These are phyloP conservation scores for Tephrocybe sp. DNA, from an alignment of 768 basidiomycete genomes.

Conservation along the genomic window DNA sequence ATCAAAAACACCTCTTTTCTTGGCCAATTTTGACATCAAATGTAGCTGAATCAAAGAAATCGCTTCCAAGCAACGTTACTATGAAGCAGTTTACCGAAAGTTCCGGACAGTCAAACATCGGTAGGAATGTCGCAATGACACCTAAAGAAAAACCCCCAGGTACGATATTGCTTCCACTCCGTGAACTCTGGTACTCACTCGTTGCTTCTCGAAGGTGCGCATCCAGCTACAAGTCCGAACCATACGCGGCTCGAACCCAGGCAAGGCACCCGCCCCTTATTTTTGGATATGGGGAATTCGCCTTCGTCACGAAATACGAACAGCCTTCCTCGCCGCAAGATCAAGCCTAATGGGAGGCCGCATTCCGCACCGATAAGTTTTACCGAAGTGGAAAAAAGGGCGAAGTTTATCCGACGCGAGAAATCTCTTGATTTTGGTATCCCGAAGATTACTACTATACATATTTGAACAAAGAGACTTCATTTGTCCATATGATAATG, in stretches of 20 bases:
- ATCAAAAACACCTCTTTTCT: neutral
- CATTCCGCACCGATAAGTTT: conserved; percentile 3
- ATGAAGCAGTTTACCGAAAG: neutral
- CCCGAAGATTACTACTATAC: neutral
- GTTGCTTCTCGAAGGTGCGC: neutral
- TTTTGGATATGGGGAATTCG: conserved; percentile 2
- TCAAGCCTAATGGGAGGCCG: conserved; percentile 6
- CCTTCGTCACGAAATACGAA: too few relatives aligned
- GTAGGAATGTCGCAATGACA: neutral
- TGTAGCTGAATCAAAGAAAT: neutral
- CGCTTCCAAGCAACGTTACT: too few relatives aligned
- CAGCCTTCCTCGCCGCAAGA: conserved; percentile 3
- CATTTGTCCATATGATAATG: neutral
- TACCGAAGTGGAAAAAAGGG: neutral
- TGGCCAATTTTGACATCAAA: neutral
- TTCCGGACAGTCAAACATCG: neutral
- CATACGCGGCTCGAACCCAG: neutral
- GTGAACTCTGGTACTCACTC: neutral
- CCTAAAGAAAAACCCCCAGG: neutral
- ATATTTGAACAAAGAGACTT: neutral
- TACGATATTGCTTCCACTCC: neutral
- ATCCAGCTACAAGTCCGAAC: neutral
- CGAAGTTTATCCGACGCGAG: conserved; percentile 4
- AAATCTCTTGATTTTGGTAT: conserved; percentile 5
- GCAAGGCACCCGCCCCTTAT: neutral